These are phyloP conservation scores for Alternaria dauci DNA, from an alignment of 2,329 filamentous ascomycete species.

Conservation along the genomic window DNA sequence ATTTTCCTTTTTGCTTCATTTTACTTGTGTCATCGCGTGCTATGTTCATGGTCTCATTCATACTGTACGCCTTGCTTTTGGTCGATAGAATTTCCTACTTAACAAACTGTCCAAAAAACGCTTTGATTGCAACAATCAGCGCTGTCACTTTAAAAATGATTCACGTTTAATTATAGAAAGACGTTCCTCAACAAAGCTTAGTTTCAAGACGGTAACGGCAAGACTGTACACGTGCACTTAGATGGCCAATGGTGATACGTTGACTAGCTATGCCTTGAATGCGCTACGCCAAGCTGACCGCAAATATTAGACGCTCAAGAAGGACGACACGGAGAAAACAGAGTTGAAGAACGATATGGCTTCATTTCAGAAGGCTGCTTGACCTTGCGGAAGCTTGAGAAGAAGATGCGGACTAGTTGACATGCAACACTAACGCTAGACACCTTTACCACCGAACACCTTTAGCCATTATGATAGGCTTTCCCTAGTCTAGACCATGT, in stretches of 20 bases:
- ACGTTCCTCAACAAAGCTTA: neutral
- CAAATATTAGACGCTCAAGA: neutral
- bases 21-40: no score
- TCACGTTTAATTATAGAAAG: neutral
- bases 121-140: neutral
- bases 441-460: neutral
- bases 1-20: no score
- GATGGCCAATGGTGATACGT: neutral
- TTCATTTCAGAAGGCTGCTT: constrained; percentile 3
- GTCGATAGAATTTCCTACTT: neutral
- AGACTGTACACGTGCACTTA: neutral
- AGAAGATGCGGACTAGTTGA: neutral
- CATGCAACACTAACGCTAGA: constrained; percentile 5
- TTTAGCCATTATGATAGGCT: neutral
- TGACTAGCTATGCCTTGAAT: neutral
- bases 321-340: neutral
- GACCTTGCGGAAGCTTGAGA: neutral
- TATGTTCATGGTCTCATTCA: neutral
- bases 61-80: neutral
- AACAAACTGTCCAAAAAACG: neutral
- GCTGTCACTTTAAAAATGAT: neutral
- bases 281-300: neutral
- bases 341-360: neutral
- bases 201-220: neutral
- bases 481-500: neutral